These are phyloP conservation scores for Vigna nakashimae DNA, from an alignment of 306 rosid genomes.

Conservation along the genomic window DNA sequence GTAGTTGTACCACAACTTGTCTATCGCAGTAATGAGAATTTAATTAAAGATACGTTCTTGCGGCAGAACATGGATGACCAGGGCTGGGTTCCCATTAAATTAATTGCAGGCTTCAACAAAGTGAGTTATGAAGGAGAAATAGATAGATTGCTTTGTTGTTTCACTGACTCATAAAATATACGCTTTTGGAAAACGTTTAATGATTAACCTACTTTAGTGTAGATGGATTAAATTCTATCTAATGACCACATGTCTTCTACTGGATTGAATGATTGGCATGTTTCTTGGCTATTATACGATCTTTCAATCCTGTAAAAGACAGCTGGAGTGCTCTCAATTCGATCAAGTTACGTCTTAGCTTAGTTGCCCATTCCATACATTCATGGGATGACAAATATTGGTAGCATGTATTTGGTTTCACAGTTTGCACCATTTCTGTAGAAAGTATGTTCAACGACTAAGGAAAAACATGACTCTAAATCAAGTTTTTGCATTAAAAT, in stretches of 20 bases:
- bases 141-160: slow-evolving; percentile 33
- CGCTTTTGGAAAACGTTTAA: neutral
- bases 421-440: neutral
- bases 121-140: slow-evolving; percentile 51
- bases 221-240: slow-evolving; percentile 13
- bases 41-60: slow-evolving; percentile 79
- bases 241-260: slow-evolving; percentile 7
- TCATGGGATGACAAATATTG: slow-evolving; percentile 9
- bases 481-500: slow-evolving; percentile 19
- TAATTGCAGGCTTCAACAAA: slow-evolving; percentile 80
- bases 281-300: neutral
- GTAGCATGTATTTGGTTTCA: slow-evolving; percentile 22
- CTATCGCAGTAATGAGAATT: slow-evolving; percentile 77
- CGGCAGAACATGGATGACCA: slow-evolving; percentile 85
- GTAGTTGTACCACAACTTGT: slow-evolving; percentile 31
- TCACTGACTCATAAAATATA: neutral
- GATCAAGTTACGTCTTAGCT: slow-evolving; percentile 1
- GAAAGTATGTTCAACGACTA: neutral
- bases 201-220: slow-evolving; percentile 6
- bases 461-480: neutral
- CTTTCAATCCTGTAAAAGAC: neutral
- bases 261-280: slow-evolving; percentile 25
- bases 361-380: neutral
- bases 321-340: neutral
- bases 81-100: slow-evolving; percentile 82